Evolutionary conservation across 2,329 filamentous ascomycete species (phyloP).

Genomic region (Colletotrichum tropicale): DNA sequence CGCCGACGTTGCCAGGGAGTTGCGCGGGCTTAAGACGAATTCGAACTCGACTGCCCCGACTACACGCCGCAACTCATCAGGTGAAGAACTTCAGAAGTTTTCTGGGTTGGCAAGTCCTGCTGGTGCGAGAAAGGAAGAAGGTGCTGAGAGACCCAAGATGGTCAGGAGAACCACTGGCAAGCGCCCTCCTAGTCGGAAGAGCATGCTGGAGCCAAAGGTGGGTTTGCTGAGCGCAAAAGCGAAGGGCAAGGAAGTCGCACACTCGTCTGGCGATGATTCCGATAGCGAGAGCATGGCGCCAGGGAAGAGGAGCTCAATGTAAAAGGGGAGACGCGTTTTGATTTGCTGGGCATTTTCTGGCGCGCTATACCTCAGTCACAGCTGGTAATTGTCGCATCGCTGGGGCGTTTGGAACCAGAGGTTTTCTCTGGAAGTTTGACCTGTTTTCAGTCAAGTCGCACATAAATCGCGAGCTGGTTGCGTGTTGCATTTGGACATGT

Average conservation of each 20-base stretch:
- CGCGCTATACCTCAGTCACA: slow-evolving; percentile 20
- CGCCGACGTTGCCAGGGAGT: slow-evolving; percentile 81
- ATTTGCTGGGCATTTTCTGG: slow-evolving; percentile 17
- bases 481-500: slow-evolving; percentile 9
- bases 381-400: slow-evolving; percentile 4
- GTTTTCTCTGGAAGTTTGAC: not conserved
- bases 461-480: not conserved
- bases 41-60: slow-evolving; percentile 48
- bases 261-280: slow-evolving; percentile 32
- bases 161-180: slow-evolving; percentile 30
- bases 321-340: slow-evolving; percentile 12
- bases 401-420: slow-evolving; percentile 14
- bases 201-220: slow-evolving; percentile 44
- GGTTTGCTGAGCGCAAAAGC: slow-evolving; percentile 40
- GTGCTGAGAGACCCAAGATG: slow-evolving; percentile 27
- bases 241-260: slow-evolving; percentile 53
- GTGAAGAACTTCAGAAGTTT: slow-evolving; percentile 38
- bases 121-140: slow-evolving; percentile 35
- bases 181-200: slow-evolving; percentile 43
- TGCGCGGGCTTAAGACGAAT: slow-evolving; percentile 65
- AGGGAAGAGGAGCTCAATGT: slow-evolving; percentile 49
- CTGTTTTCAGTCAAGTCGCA: not conserved
- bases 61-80: slow-evolving; percentile 57
- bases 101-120: slow-evolving; percentile 32
- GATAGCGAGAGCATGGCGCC: slow-evolving; percentile 27